Evolutionary conservation across 2,329 filamentous ascomycete genomes (phyloP).

Genomic region (Cordyceps militaris): DNA sequence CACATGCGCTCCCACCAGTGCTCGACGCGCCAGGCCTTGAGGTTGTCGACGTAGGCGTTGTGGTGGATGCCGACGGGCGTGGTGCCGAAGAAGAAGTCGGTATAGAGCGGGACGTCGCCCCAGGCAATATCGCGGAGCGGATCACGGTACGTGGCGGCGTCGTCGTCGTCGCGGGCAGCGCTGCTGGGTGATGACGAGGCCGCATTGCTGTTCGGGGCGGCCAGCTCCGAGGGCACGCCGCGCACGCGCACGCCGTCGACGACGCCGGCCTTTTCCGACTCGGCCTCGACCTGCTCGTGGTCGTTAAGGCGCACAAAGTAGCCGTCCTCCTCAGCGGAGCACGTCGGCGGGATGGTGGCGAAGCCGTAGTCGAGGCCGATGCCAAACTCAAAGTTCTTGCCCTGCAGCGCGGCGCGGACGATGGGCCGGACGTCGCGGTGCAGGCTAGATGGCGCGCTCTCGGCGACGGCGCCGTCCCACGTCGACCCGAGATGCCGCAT

Average conservation of each 20-base stretch:
- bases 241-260: slow-evolving; percentile 23
- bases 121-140: slow-evolving; percentile 21
- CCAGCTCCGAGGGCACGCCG: slow-evolving; percentile 23
- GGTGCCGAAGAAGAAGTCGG: slow-evolving; percentile 30
- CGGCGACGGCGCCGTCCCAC: slow-evolving; percentile 25
- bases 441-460: slow-evolving; percentile 14
- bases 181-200: not conserved
- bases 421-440: slow-evolving; percentile 19
- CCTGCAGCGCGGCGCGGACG: slow-evolving; percentile 23
- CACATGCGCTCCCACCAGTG: slow-evolving; percentile 32
- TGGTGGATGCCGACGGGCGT: slow-evolving; percentile 32
- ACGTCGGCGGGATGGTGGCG: slow-evolving; percentile 29
- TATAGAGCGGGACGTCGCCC: slow-evolving; percentile 28
- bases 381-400: slow-evolving; percentile 30
- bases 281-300: slow-evolving; percentile 16
- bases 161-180: not conserved
- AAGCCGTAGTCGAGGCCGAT: slow-evolving; percentile 34
- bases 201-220: not conserved
- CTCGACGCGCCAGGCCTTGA: slow-evolving; percentile 25
- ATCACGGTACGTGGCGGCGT: slow-evolving; percentile 4
- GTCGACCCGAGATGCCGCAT: slow-evolving; percentile 21
- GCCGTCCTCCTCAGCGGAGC: slow-evolving; percentile 31
- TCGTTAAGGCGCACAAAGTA: slow-evolving; percentile 27
- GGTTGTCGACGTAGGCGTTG: slow-evolving; percentile 27
- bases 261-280: slow-evolving; percentile 26